Evolutionary conservation across 1,139 yeast genomes (phyloP).

Genomic region (Yamadazyma friedrichii): DNA sequence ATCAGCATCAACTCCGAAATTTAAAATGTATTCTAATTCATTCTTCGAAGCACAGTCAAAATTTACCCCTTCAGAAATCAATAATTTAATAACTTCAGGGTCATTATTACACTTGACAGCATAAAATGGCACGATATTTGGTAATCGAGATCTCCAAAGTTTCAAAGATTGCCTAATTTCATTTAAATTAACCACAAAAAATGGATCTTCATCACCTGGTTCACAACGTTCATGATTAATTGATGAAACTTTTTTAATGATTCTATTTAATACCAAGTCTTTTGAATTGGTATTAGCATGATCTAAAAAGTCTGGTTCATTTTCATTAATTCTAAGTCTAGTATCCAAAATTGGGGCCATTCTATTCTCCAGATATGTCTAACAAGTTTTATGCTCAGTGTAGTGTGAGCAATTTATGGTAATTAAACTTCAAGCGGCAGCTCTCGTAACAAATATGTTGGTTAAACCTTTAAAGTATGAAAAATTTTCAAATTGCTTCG

Average conservation of each 20-base stretch:
- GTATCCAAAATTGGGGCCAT: conserved; percentile 2
- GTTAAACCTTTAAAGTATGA: neutral
- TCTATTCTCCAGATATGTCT: conserved; percentile 1
- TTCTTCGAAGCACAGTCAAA: conserved; percentile 93
- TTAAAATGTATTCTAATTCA: conserved; percentile 71
- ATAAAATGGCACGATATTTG: conserved; percentile 78
- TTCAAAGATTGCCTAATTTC: conserved; percentile 59
- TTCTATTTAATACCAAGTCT: neutral
- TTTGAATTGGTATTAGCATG: neutral
- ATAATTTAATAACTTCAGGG: conserved; percentile 51
- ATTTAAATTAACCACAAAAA: conserved; percentile 85
- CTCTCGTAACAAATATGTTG: conserved; percentile 32
- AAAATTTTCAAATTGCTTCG: conserved; percentile 2
- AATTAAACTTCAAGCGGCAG: conserved; percentile 48
- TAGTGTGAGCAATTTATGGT: neutral
- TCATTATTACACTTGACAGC: conserved; percentile 95
- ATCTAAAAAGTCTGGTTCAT: neutral
- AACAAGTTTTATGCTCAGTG: too few species aligned
- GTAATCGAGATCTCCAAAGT: conserved; percentile 64
- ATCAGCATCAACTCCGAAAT: conserved; percentile 59
- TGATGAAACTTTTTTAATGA: neutral
- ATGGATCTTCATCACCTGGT: conserved; percentile 82
- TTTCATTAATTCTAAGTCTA: neutral
- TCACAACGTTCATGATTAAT: conserved; percentile 63
- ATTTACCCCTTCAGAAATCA: conserved; percentile 65